Evolutionary conservation across 2,329 filamentous ascomycete species (phyloP).

Genomic region (Leptographium flavum): DNA sequence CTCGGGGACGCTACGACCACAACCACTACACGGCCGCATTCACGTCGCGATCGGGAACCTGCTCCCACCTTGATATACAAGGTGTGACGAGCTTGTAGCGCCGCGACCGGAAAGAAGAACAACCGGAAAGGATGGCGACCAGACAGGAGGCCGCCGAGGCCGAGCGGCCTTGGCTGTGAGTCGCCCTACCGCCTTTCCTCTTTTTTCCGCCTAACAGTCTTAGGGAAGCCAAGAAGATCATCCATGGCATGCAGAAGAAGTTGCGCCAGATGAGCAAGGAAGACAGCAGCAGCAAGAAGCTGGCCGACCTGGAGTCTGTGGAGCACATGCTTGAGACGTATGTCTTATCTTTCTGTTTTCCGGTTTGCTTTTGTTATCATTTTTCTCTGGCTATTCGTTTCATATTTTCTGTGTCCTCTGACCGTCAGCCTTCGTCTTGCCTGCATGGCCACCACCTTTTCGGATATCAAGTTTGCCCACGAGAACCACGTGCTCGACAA

Average conservation of each 20-base stretch:
- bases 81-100: too few relatives aligned
- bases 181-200: neutral
- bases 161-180: constrained; percentile 11
- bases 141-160: constrained; percentile 5
- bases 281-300: constrained; percentile 9
- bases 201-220: neutral
- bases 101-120: neutral
- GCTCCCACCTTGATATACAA: too few relatives aligned
- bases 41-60: too few relatives aligned
- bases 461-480: constrained; percentile 53
- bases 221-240: constrained; percentile 11
- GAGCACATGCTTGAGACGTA: constrained; percentile 10
- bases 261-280: constrained; percentile 12
- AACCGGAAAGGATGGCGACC: neutral
- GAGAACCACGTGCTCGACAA: constrained; percentile 50
- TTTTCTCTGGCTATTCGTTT: neutral
- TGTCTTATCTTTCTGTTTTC: too few relatives aligned
- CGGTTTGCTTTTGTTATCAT: too few relatives aligned
- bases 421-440: constrained; percentile 48
- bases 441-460: constrained; percentile 59
- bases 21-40: too few relatives aligned
- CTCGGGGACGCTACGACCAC: too few relatives aligned
- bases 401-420: too few relatives aligned
- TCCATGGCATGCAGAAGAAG: constrained; percentile 10
- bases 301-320: constrained; percentile 10